phyloP scores from a whole-genome alignment of 2,329 filamentous ascomycete species.

The Graphiopsis chlorocephala region DNA sequence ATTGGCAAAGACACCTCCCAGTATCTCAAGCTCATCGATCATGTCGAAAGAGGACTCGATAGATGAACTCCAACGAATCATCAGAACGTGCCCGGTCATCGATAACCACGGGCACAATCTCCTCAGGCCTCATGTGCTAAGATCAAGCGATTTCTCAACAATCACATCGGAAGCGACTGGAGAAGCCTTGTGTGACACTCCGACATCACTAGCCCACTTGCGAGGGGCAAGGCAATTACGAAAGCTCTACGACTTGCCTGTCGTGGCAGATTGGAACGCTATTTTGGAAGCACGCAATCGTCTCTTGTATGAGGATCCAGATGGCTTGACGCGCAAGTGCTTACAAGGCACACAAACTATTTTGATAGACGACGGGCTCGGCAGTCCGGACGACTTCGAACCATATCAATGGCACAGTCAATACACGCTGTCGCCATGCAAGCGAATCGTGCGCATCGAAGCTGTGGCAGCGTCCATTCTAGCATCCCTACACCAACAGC shows the following conservation, averaged over 20 bases:
- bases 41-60: slow-evolving; percentile 24
- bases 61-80: slow-evolving; percentile 27
- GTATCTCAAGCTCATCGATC: neutral
- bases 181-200: slow-evolving; percentile 61
- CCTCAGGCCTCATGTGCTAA: slow-evolving; percentile 51
- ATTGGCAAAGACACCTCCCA: neutral
- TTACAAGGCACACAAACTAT: slow-evolving; percentile 70
- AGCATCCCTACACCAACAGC: slow-evolving; percentile 43
- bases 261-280: slow-evolving; percentile 58
- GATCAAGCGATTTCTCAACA: slow-evolving; percentile 55
- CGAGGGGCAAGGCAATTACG: slow-evolving; percentile 69
- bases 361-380: slow-evolving; percentile 75
- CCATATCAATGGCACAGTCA: slow-evolving; percentile 63
- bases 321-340: slow-evolving; percentile 61
- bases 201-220: slow-evolving; percentile 64
- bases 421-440: slow-evolving; percentile 63
- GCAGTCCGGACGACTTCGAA: slow-evolving; percentile 54
- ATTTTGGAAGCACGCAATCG: slow-evolving; percentile 50
- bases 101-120: slow-evolving; percentile 73
- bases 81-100: slow-evolving; percentile 55
- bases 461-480: slow-evolving; percentile 63
- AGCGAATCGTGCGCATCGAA: slow-evolving; percentile 76
- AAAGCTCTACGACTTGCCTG: slow-evolving; percentile 57
- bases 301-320: slow-evolving; percentile 45
- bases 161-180: slow-evolving; percentile 73